Evolutionary conservation across 2,329 filamentous ascomycete genomes (phyloP), one percentile per base, ranked within the genome.

Genomic region (Trichoderma aggressivum): DNA sequence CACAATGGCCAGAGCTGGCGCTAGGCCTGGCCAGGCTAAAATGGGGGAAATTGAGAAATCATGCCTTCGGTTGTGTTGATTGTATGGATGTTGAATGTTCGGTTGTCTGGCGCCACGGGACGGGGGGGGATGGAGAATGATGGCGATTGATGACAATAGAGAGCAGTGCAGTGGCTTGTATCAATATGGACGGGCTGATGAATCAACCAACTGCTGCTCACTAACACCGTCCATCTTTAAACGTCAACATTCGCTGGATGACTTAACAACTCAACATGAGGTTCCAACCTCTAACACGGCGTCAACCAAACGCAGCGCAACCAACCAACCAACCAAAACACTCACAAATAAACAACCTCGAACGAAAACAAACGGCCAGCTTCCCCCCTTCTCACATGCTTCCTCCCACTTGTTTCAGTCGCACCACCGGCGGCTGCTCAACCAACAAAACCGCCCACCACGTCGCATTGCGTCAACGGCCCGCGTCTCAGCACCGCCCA

Each of bases 1-100:
- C 77, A 76, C 75, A 75, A 75, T 76, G 75, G 74, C 71, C 70
- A 73, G 70, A 72, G 70, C 65, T 66, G 47, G 72, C 62, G 58
- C 75, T 72, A 75, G 65, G n/a, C 75, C 72, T 34, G 39, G 73
- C 67, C 21, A 5, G 67, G 75, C 58, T 66, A 76, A 74, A 68
- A 43, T 43, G 6, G 36, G 59, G 30, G 47, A 61, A 61, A 63
- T 65, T 64, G 55, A 60, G 28, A 16, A 28, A 28, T 53, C 32
- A 64, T 58, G 59, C 59, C 36, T 47, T 3, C 3, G 26, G 26
- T 28, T n/a, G n/a, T n/a, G n/a, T n/a, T 28, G 3, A 28, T 3
- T 28, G 26, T 28, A 5, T 43, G 39, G n/a, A n/a, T 43, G 39
- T n/a, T 43, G 1, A n/a, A 43, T 43, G 16, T 10, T 4, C 7